phyloP scores from a whole-genome alignment of 371 early-diverging fungal genomes.

The Capillidium rhysosporum region DNA sequence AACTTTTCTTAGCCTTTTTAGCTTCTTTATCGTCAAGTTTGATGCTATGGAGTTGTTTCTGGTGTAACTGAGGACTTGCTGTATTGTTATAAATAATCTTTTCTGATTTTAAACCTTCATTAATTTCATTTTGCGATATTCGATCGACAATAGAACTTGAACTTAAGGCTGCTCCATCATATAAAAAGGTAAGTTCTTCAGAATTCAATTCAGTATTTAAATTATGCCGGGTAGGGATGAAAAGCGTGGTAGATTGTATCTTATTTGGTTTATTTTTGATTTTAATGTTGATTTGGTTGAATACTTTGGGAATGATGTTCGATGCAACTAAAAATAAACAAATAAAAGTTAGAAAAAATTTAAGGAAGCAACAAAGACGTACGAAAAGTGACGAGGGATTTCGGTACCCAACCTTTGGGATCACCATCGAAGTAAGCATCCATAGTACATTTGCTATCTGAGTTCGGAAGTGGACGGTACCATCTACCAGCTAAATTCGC shows the following conservation, averaged over 20 bases:
- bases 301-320: neutral
- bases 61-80: neutral
- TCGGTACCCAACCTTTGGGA: constrained; percentile 4
- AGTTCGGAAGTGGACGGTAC: neutral
- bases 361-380: neutral
- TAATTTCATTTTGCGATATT: too few species aligned
- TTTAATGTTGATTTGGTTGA: neutral
- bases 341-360: too few species aligned
- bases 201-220: too few species aligned
- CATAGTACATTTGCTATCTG: neutral
- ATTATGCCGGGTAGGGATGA: neutral
- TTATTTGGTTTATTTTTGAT: neutral
- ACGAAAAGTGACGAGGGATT: constrained; percentile 2
- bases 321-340: constrained; percentile 1
- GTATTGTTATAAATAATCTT: too few species aligned
- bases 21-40: too few species aligned
- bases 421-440: neutral
- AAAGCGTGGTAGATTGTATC: neutral
- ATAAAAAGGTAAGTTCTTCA: too few species aligned
- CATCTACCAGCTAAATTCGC: neutral
- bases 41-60: neutral
- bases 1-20: neutral
- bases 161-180: too few species aligned
- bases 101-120: too few species aligned
- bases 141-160: too few species aligned